A percentile compares a stretch with the other conserved stretches of the same genome.
phyloP scores from a whole-genome alignment of 768 basidiomycete species.

The Polyporus arcularius region DNA sequence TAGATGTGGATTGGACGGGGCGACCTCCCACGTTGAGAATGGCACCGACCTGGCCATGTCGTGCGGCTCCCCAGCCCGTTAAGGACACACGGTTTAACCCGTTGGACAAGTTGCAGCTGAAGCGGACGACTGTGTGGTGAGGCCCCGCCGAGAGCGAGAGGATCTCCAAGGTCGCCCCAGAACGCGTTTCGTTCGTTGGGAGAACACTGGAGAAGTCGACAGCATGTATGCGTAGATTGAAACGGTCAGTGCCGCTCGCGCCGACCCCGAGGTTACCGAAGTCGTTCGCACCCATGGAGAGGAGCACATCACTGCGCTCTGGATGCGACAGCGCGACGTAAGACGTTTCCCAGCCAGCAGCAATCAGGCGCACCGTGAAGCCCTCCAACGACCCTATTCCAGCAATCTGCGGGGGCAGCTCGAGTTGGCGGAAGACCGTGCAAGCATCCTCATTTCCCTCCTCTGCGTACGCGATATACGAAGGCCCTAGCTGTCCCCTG shows the following conservation, averaged over 20 bases:
- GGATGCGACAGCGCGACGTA: conserved; percentile 61
- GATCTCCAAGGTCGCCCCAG: conserved; percentile 6
- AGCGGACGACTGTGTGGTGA: conserved; percentile 63
- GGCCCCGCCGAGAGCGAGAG: conserved; percentile 55
- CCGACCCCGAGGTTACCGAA: conserved; percentile 79
- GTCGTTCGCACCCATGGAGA: conserved; percentile 86
- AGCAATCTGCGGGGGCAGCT: conserved; percentile 38
- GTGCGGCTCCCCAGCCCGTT: conserved; percentile 82
- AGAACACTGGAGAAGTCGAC: conserved; percentile 39
- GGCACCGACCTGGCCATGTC: conserved; percentile 83
- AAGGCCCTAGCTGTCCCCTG: conserved; percentile 69
- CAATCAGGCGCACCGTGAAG: conserved; percentile 52
- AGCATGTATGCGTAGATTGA: conserved; percentile 34
- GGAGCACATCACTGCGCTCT: conserved; percentile 49
- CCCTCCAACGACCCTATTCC: conserved; percentile 31
- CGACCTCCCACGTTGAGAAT: conserved; percentile 24
- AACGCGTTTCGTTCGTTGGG: not conserved
- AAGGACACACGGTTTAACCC: conserved; percentile 29
- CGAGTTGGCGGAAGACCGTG: conserved; percentile 50
- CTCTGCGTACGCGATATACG: conserved; percentile 24
- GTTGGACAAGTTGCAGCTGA: conserved; percentile 34
- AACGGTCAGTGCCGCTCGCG: not conserved
- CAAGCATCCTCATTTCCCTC: conserved; percentile 11
- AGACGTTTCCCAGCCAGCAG: conserved; percentile 83
- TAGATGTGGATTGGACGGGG: conserved; percentile 32